phyloP scores from a whole-genome alignment of 2,329 filamentous ascomycete genomes.

The Fusarium sp. region DNA sequence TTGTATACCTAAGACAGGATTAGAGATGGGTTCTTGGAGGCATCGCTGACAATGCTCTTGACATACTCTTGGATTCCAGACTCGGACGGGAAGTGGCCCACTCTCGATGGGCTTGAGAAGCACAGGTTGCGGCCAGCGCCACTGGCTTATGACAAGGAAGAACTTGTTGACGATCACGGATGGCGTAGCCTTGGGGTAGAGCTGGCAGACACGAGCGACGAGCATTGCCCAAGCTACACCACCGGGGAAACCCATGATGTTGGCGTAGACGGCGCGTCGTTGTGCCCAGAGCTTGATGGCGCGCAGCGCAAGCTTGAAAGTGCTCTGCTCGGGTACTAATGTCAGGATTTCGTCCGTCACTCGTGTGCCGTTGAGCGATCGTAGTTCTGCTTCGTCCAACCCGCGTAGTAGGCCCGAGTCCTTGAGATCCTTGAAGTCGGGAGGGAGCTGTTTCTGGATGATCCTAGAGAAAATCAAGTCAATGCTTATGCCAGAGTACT shows the following conservation, averaged over 20 bases:
- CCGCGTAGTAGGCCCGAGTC: constrained; percentile 89
- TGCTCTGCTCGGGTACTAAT: constrained; percentile 88
- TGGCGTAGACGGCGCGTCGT: constrained; percentile 91
- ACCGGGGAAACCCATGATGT: constrained; percentile 95
- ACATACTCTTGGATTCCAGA: constrained; percentile 91
- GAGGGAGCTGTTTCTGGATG: constrained; percentile 76
- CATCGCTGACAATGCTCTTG: neutral
- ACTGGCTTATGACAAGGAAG: constrained; percentile 89
- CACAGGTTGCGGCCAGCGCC: constrained; percentile 96
- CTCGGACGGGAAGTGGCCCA: constrained; percentile 81
- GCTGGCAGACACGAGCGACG: constrained; percentile 93
- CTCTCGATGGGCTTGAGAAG: constrained; percentile 89
- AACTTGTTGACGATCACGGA: constrained; percentile 93
- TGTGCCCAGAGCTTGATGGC: constrained; percentile 98
- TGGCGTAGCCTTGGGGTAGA: constrained; percentile 92
- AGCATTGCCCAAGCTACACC: constrained; percentile 99
- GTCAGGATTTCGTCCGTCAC: constrained; percentile 93
- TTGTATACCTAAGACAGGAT: constrained; percentile 72
- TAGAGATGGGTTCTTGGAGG: neutral
- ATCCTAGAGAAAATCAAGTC: constrained; percentile 91
- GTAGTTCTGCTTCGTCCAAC: constrained; percentile 86
- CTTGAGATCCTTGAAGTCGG: constrained; percentile 75
- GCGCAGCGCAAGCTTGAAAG: constrained; percentile 88
- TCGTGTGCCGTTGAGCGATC: constrained; percentile 92
- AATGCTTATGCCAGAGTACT: constrained; percentile 90